phyloP scores from a whole-genome alignment of 2,329 filamentous ascomycete genomes.

The Diaporthe vexans region DNA sequence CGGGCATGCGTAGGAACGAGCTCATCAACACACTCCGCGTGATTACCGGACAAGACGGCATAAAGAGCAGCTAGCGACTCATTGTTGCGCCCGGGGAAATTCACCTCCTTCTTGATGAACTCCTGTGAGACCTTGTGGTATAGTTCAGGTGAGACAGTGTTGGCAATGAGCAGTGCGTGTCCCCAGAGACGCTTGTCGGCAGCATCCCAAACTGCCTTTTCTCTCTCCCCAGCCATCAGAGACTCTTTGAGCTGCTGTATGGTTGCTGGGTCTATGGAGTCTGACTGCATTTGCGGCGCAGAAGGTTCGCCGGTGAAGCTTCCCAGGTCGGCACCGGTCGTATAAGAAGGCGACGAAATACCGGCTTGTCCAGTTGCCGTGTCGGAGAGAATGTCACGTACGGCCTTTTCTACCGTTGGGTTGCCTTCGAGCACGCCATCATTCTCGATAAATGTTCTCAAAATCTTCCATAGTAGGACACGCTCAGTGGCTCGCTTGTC shows the following conservation, averaged over 20 bases:
- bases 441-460: constrained; percentile 85
- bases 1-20: constrained; percentile 93
- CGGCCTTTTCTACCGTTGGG: constrained; percentile 77
- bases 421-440: constrained; percentile 87
- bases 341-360: constrained; percentile 46
- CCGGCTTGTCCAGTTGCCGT: constrained; percentile 53
- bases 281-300: constrained; percentile 53
- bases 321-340: constrained; percentile 42
- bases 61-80: constrained; percentile 93
- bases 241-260: constrained; percentile 80
- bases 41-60: constrained; percentile 92
- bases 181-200: constrained; percentile 96
- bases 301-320: constrained; percentile 44
- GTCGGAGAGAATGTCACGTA: constrained; percentile 81
- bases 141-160: constrained; percentile 81
- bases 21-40: constrained; percentile 95
- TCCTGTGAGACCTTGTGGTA: constrained; percentile 97
- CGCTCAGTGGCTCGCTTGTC: constrained; percentile 85
- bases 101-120: constrained; percentile 95
- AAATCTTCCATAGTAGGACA: constrained; percentile 87
- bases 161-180: constrained; percentile 91
- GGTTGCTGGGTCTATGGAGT: constrained; percentile 77
- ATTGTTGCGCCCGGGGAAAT: constrained; percentile 82
- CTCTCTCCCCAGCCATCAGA: constrained; percentile 84
- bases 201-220: constrained; percentile 93